Evolutionary conservation across 164 flowering plant species (phyloP).

Genomic region (Litsea cubeba): DNA sequence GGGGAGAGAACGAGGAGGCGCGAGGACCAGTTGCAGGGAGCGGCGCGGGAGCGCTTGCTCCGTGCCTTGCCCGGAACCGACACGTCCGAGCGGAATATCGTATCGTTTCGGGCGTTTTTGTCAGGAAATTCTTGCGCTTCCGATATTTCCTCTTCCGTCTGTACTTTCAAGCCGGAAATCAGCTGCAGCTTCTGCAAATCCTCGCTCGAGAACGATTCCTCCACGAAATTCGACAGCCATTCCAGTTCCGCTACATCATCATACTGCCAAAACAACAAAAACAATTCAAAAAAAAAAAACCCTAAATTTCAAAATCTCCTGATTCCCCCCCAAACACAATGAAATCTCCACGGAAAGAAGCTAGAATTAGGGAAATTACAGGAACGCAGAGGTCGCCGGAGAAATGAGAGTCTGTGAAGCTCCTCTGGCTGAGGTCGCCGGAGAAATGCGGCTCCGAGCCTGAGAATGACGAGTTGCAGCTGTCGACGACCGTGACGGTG

Average conservation of each 20-base stretch:
- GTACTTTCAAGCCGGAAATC: slow-evolving; percentile 38
- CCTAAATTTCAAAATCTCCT: neutral
- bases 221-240: slow-evolving; percentile 93
- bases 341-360: neutral
- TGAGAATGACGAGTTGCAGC: slow-evolving; percentile 72
- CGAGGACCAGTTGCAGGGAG: slow-evolving; percentile 75
- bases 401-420: slow-evolving; percentile 41
- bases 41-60: slow-evolving; percentile 84
- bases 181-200: slow-evolving; percentile 54
- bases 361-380: slow-evolving; percentile 30
- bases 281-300: neutral
- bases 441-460: slow-evolving; percentile 34
- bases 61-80: slow-evolving; percentile 84
- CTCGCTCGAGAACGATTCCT: slow-evolving; percentile 78
- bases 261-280: slow-evolving; percentile 37
- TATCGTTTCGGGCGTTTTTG: slow-evolving; percentile 13
- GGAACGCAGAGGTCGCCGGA: slow-evolving; percentile 84
- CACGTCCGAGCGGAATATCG: slow-evolving; percentile 42
- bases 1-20: slow-evolving; percentile 53
- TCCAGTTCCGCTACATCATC: slow-evolving; percentile 90
- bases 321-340: neutral
- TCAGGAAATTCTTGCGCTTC: slow-evolving; percentile 14
- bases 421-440: slow-evolving; percentile 27
- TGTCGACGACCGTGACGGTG: slow-evolving; percentile 46
- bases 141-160: slow-evolving; percentile 17